phyloP scores from a whole-genome alignment of 345 rosid species.

The Lepidium aucheri region DNA sequence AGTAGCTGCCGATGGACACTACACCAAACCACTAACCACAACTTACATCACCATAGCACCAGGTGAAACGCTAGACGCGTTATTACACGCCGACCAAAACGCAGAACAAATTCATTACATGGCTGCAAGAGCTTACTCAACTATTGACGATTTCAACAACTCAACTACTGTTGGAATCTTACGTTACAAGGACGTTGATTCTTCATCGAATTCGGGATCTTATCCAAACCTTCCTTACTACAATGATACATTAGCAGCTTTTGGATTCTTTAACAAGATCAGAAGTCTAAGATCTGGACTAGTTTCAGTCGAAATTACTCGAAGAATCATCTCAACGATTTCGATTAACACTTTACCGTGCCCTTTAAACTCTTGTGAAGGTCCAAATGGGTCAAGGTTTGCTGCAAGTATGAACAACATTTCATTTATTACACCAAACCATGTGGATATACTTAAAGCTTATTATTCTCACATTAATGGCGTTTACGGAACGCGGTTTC shows the following conservation, averaged over 20 bases:
- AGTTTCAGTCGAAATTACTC: neutral
- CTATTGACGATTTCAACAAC: conserved; percentile 16
- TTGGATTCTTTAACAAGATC: neutral
- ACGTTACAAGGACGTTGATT: conserved; percentile 14
- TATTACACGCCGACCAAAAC: conserved; percentile 38
- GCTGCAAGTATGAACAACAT: conserved; percentile 57
- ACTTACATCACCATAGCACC: conserved; percentile 42
- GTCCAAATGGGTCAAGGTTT: conserved; percentile 42
- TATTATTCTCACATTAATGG: conserved; percentile 8
- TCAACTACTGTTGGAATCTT: conserved; percentile 35
- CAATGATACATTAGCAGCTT: conserved; percentile 31
- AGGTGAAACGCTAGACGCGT: conserved; percentile 47
- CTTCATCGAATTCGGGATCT: neutral
- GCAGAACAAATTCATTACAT: conserved; percentile 36
- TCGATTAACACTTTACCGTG: conserved; percentile 21
- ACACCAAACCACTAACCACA: conserved; percentile 35
- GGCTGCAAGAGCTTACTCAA: conserved; percentile 42
- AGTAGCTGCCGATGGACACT: conserved; percentile 39
- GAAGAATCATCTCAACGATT: conserved; percentile 25
- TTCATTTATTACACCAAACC: conserved; percentile 36
- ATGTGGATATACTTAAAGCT: conserved; percentile 22
- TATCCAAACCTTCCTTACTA: conserved; percentile 39
- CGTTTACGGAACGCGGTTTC: conserved; percentile 25
- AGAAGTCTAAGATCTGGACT: conserved; percentile 1
- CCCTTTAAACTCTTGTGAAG: conserved; percentile 11